Evolutionary conservation across 1,284 basidiomycete genomes (phyloP).

Genomic region (Moesziomyces sp.): DNA sequence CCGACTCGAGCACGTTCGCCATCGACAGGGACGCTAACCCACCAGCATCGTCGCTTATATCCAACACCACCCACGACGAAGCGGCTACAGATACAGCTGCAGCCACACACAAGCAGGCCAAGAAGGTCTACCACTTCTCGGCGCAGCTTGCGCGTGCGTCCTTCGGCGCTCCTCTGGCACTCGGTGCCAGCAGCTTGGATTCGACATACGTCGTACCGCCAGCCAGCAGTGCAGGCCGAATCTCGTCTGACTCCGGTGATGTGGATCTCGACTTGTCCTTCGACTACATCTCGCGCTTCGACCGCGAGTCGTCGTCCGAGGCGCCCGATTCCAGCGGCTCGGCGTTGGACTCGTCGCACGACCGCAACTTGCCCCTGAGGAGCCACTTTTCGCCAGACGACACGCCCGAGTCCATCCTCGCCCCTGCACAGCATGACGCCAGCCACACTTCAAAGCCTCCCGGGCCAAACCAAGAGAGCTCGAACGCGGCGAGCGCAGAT

Average conservation of each 20-base stretch:
- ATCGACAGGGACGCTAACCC: not conserved
- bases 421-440: not conserved
- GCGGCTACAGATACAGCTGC: not conserved
- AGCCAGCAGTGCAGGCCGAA: not conserved
- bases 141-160: conserved; percentile 34
- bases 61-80: not conserved
- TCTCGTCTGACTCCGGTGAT: conserved; percentile 21
- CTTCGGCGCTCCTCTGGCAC: conserved; percentile 22
- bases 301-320: conserved; percentile 26
- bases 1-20: conserved; percentile 13
- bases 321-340: conserved; percentile 25
- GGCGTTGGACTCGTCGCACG: conserved; percentile 25
- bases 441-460: not conserved
- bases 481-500: conserved; percentile 1
- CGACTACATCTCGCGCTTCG: conserved; percentile 52
- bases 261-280: conserved; percentile 58
- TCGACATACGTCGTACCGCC: conserved; percentile 6
- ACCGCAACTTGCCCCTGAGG: conserved; percentile 2
- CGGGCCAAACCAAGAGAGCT: not conserved
- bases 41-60: not conserved
- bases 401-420: conserved; percentile 17
- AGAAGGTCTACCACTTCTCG: conserved; percentile 39
- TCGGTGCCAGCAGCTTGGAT: conserved; percentile 10
- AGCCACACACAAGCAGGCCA: conserved; percentile 1
- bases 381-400: conserved; percentile 32